Evolutionary conservation across 192 early-diverging fungal genomes (phyloP).

Genomic region (Entomortierella lignicola): DNA sequence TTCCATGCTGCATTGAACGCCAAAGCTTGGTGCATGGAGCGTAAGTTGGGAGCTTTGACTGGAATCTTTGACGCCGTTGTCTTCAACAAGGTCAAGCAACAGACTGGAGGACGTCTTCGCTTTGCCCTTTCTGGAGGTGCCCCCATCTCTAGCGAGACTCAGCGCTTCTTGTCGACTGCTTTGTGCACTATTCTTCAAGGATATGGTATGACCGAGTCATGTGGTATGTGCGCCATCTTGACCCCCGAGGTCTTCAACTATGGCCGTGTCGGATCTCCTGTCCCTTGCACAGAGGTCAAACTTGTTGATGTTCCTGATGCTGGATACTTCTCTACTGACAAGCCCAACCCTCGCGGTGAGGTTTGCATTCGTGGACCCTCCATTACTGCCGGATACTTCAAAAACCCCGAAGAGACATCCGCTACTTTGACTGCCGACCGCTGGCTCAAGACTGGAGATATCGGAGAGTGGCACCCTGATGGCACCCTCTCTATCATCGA

Average conservation of each 20-base stretch:
- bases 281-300: slow-evolving; percentile 82
- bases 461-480: slow-evolving; percentile 84
- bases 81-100: slow-evolving; percentile 84
- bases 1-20: slow-evolving; percentile 81
- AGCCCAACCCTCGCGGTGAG: slow-evolving; percentile 81
- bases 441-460: slow-evolving; percentile 92
- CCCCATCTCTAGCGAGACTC: slow-evolving; percentile 85
- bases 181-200: slow-evolving; percentile 89
- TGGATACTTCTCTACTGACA: slow-evolving; percentile 68
- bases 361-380: slow-evolving; percentile 86
- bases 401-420: slow-evolving; percentile 72
- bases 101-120: slow-evolving; percentile 88
- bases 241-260: slow-evolving; percentile 68
- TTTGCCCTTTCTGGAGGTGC: slow-evolving; percentile 90
- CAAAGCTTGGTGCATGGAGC: slow-evolving; percentile 76
- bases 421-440: slow-evolving; percentile 79
- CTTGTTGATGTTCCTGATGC: slow-evolving; percentile 79
- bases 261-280: slow-evolving; percentile 79
- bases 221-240: slow-evolving; percentile 78
- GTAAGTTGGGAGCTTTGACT: slow-evolving; percentile 70
- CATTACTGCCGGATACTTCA: slow-evolving; percentile 85
- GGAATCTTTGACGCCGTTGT: slow-evolving; percentile 78
- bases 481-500: slow-evolving; percentile 90
- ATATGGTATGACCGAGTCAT: slow-evolving; percentile 89
- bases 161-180: slow-evolving; percentile 81